Percentiles rank a stretch among this genome's conserved stretches.
Evolutionary conservation across 805 yeast species (phyloP).

Genomic region (Millerozyma acaciae): DNA sequence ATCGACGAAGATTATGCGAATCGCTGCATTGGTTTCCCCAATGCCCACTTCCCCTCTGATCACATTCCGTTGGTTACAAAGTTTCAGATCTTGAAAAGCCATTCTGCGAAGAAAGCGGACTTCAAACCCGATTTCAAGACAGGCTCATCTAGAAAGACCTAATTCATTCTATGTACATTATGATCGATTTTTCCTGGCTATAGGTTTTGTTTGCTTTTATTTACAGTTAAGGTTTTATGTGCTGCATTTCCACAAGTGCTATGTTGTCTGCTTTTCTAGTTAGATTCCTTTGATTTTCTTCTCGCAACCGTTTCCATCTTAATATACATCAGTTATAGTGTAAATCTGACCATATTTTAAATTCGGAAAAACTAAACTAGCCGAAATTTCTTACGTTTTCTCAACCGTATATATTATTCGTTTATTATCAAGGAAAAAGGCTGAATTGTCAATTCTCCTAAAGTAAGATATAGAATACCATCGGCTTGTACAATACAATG

Average conservation of each 20-base stretch:
- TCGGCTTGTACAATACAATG: no score
- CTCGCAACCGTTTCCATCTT: no score
- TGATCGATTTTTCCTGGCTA: slow-evolving; percentile 1
- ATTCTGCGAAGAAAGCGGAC: slow-evolving; percentile 30
- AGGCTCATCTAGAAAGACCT: slow-evolving; percentile 40
- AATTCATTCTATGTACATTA: slow-evolving; percentile 5
- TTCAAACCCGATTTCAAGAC: slow-evolving; percentile 44
- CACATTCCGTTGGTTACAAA: slow-evolving; percentile 84
- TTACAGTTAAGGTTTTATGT: neutral
- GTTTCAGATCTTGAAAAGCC: slow-evolving; percentile 61
- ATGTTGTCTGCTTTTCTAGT: no score
- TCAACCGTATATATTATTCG: no score
- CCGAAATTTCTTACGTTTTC: no score
- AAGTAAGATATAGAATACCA: no score
- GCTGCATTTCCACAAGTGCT: neutral
- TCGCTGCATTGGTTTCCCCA: slow-evolving; percentile 87
- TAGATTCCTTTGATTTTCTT: no score
- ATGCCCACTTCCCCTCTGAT: slow-evolving; percentile 90
- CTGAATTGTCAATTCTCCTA: no score
- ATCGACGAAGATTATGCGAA: slow-evolving; percentile 74
- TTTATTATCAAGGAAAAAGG: no score
- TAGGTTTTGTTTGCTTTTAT: neutral
- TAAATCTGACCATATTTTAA: no score
- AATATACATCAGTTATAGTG: no score
- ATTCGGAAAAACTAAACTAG: no score